A percentile compares a stretch with the other conserved stretches of the same genome.
These are phyloP conservation scores for Exophiala phaeomuriformis DNA, from an alignment of 2,329 filamentous ascomycete genomes.

Conservation along the genomic window DNA sequence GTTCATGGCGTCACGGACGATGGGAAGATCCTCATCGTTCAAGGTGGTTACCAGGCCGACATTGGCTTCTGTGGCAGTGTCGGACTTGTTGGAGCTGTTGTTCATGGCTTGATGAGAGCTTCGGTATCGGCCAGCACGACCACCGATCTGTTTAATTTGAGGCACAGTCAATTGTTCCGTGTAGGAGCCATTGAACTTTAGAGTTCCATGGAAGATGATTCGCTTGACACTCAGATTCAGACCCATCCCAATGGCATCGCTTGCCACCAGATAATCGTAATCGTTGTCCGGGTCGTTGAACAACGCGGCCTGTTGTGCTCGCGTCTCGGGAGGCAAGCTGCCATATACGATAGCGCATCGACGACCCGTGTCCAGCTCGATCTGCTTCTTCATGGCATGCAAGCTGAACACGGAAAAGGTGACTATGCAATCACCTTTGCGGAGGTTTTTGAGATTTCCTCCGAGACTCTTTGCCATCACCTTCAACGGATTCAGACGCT, in stretches of 20 bases:
- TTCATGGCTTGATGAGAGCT: constrained; percentile 54
- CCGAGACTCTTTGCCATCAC: constrained; percentile 57
- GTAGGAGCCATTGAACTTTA: constrained; percentile 61
- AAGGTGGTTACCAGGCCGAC: constrained; percentile 74
- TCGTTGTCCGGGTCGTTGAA: constrained; percentile 96
- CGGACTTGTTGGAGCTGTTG: constrained; percentile 7
- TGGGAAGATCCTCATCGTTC: constrained; percentile 58
- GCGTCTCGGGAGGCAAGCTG: constrained; percentile 80
- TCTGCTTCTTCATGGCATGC: constrained; percentile 67
- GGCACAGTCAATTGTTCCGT: constrained; percentile 58
- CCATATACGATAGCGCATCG: constrained; percentile 93
- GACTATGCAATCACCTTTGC: constrained; percentile 87
- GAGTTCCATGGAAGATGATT: constrained; percentile 72
- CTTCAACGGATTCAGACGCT: constrained; percentile 71
- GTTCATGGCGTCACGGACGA: constrained; percentile 57
- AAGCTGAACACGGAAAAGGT: constrained; percentile 76
- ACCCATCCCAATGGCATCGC: constrained; percentile 95
- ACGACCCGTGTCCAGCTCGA: constrained; percentile 67
- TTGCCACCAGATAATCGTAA: constrained; percentile 89
- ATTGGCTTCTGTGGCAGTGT: constrained; percentile 28
- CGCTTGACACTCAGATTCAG: constrained; percentile 85
- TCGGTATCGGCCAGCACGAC: constrained; percentile 79
- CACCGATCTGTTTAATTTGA: constrained; percentile 90
- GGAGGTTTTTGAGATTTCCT: constrained; percentile 57
- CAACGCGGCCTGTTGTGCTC: constrained; percentile 79